These are phyloP conservation scores for Cephalotrichum gorgonifer DNA, from an alignment of 2,329 filamentous ascomycete species.

Conservation along the genomic window DNA sequence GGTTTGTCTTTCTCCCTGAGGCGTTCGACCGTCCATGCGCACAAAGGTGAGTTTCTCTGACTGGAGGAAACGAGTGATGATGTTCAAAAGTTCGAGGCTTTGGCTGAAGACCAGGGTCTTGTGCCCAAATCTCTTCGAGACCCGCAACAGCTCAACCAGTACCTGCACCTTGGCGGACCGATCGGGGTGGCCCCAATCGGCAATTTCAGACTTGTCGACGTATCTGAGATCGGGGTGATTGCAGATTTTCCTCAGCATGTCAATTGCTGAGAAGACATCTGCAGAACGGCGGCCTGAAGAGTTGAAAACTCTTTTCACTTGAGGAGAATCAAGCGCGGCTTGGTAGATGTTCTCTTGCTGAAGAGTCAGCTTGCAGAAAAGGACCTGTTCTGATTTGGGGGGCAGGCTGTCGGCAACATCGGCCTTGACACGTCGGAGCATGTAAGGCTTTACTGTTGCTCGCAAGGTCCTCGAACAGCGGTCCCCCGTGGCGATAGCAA, in stretches of 20 bases:
- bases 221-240: slow-evolving; percentile 75
- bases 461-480: slow-evolving; percentile 92
- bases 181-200: slow-evolving; percentile 61
- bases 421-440: slow-evolving; percentile 83
- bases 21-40: slow-evolving; percentile 89
- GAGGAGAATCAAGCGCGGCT: slow-evolving; percentile 7
- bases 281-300: not conserved
- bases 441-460: slow-evolving; percentile 84
- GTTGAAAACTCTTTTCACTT: slow-evolving; percentile 9
- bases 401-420: slow-evolving; percentile 91
- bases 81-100: slow-evolving; percentile 89
- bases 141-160: slow-evolving; percentile 72
- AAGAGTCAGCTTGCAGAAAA: slow-evolving; percentile 86
- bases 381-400: slow-evolving; percentile 89
- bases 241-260: slow-evolving; percentile 89
- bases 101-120: slow-evolving; percentile 92
- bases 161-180: slow-evolving; percentile 96
- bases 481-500: slow-evolving; percentile 89
- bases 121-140: slow-evolving; percentile 85
- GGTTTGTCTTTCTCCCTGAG: slow-evolving; percentile 76
- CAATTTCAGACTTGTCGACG: slow-evolving; percentile 4
- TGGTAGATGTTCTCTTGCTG: slow-evolving; percentile 12
- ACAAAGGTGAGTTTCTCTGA: slow-evolving; percentile 64
- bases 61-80: slow-evolving; percentile 73
- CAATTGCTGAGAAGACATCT: slow-evolving; percentile 63